Evolutionary conservation across 768 basidiomycete genomes (phyloP).

Genomic region (Heimioporus sp.): DNA sequence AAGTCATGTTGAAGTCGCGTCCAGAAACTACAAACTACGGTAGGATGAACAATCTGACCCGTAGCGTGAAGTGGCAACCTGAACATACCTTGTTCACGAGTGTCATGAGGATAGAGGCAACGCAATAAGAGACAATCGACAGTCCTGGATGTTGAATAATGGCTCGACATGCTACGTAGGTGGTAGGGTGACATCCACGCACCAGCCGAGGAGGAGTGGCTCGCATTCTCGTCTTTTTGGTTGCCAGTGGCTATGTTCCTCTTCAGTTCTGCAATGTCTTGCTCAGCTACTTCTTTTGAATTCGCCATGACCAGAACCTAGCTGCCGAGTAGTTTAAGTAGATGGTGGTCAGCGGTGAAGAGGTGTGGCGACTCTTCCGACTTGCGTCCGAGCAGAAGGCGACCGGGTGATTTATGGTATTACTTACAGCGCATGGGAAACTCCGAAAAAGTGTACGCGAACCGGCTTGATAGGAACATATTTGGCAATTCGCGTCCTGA

Average conservation of each 20-base stretch:
- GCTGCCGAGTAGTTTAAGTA: background rate
- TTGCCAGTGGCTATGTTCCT: conserved; percentile 46
- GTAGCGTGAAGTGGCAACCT: background rate
- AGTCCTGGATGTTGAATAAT: conserved; percentile 47
- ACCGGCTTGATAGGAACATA: no score
- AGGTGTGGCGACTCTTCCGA: no score
- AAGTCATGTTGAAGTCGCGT: conserved; percentile 92
- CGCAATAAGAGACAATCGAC: conserved; percentile 85
- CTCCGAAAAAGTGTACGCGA: no score
- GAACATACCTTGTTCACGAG: conserved; percentile 85
- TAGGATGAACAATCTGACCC: background rate
- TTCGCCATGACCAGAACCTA: conserved; percentile 9
- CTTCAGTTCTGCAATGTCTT: conserved; percentile 51
- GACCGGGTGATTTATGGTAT: no score
- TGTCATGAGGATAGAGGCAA: conserved; percentile 95
- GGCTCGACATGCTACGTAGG: background rate
- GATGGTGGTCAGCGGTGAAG: no score
- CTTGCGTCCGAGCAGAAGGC: no score
- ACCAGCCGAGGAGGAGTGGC: conserved; percentile 21
- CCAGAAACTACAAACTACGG: conserved; percentile 92
- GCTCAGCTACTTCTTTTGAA: conserved; percentile 21
- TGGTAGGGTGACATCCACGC: conserved; percentile 4
- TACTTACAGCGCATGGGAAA: no score
- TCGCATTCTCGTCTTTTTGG: conserved; percentile 15
- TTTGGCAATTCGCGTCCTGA: no score